Evolutionary conservation across 345 rosid species (phyloP).

Genomic region (Salix arbutifolia): DNA sequence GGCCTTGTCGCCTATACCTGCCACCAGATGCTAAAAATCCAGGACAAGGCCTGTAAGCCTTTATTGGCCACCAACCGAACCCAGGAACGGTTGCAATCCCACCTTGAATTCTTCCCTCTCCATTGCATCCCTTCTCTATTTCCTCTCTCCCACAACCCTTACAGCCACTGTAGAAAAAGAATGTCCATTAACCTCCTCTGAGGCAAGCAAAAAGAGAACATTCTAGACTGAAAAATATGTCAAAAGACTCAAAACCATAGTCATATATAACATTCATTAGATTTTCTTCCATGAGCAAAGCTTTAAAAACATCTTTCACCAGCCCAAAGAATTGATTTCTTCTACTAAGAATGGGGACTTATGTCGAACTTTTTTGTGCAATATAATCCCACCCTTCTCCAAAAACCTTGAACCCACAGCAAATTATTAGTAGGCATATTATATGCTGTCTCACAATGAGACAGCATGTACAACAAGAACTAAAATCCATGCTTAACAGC

Average conservation of each 20-base stretch:
- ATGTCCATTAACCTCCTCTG: not conserved
- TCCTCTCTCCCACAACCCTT: conserved; percentile 75
- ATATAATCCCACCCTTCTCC: not conserved
- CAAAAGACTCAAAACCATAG: not conserved
- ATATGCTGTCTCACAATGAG: not conserved
- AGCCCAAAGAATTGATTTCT: not conserved
- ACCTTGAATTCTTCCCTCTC: conserved; percentile 94
- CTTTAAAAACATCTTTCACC: not conserved
- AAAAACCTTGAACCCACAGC: not conserved
- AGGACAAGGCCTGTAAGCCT: conserved; percentile 94
- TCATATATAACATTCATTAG: not conserved
- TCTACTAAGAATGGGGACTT: not conserved
- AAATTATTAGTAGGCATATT: not conserved
- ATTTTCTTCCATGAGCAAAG: not conserved
- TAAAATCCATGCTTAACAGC: not conserved
- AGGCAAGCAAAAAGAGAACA: not conserved
- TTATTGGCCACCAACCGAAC: conserved; percentile 98
- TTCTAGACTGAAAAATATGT: not conserved
- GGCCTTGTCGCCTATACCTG: conserved; percentile 67
- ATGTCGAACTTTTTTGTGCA: not conserved
- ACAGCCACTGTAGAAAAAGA: conserved; percentile 54
- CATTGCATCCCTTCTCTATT: conserved; percentile 81
- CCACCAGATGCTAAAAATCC: conserved; percentile 84
- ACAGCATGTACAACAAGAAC: not conserved
- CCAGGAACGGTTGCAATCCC: conserved; percentile 94